Evolutionary conservation across 2,329 filamentous ascomycete species (phyloP), one percentile per base, ranked within the genome.

Genomic region (Epichloe coenophiala): DNA sequence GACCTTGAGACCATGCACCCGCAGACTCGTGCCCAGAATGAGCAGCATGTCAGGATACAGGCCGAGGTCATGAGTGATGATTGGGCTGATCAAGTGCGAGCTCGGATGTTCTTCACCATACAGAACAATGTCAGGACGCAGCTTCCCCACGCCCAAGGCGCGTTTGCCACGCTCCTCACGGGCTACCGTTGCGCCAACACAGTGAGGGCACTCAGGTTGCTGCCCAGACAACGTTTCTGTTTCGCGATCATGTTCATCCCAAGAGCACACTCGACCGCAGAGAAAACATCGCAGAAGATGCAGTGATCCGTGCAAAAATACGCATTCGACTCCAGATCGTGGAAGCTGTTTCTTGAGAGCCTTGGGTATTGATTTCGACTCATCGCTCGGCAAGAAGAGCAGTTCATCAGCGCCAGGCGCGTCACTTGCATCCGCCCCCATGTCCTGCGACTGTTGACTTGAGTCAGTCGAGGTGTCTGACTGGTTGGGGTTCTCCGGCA

Each of bases 41-140:
- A 88, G 70, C 19, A 88, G 68, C 53, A 86, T 70, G 56, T 87
- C 83, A 0, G 83, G 84, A 3, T 74, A 74, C 3, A 83, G 69
- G 3, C 72, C 72, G 1, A 86, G 68, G 58, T 88, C 84, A 53
- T 85, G 80, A 13, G 82, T 81, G 13, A 85, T 75, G 12, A 88
- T 76, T 2, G 79, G 78, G 21, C 80, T 81, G 55, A 88, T 83
- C 5, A 84, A 70, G 52, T 85, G 79, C 2, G 80, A 78, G 35
- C 77, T 77, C 0, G 84, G 84, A 57, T 88, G 82, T 48, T 86
- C 82, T 60, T 88, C 83, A 21, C 83, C 83, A 59, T 87, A 88
- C 1, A 88, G 69, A 2, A 88, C 83, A 58, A 88, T 84, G 58
- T 88, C 83, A 0, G 84, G 84, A 39, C 83, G 72, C 17, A 88